Evolutionary conservation across 441 rosid species (phyloP).

Genomic region (Metrosideros polymorpha): DNA sequence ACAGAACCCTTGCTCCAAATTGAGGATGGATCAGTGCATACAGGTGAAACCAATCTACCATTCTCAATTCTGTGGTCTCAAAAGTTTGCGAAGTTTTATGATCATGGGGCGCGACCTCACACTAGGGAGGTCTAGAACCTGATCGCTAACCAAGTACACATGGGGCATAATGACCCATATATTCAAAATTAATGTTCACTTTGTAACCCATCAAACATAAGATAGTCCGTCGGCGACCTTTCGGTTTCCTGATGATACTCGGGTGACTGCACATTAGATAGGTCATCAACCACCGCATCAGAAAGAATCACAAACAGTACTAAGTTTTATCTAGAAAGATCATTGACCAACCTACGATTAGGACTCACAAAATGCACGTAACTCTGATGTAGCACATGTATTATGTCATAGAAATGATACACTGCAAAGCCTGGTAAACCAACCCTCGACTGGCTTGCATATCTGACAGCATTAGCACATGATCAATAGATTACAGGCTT

Average conservation of each 20-base stretch:
- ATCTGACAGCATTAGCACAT: background rate
- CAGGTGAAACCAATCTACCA: background rate
- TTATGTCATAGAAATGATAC: background rate
- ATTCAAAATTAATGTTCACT: background rate
- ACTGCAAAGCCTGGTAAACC: background rate
- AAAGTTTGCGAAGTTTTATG: background rate
- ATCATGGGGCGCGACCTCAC: background rate
- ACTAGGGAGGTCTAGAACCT: background rate
- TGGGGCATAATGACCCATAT: background rate
- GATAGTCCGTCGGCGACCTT: background rate
- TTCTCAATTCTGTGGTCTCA: background rate
- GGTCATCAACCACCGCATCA: background rate
- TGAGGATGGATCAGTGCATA: background rate
- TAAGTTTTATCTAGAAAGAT: background rate
- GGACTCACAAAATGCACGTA: background rate
- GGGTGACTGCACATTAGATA: background rate
- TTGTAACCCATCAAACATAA: background rate
- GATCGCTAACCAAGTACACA: background rate
- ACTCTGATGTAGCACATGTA: background rate
- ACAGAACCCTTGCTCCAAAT: background rate
- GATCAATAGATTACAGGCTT: background rate
- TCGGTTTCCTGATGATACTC: background rate
- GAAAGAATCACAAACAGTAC: background rate
- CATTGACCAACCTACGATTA: background rate
- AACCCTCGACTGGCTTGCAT: background rate